A percentile compares a stretch with the other conserved stretches of the same genome.
Evolutionary conservation across 768 basidiomycete species (phyloP).

Genomic region (Pleurotus djamor): DNA sequence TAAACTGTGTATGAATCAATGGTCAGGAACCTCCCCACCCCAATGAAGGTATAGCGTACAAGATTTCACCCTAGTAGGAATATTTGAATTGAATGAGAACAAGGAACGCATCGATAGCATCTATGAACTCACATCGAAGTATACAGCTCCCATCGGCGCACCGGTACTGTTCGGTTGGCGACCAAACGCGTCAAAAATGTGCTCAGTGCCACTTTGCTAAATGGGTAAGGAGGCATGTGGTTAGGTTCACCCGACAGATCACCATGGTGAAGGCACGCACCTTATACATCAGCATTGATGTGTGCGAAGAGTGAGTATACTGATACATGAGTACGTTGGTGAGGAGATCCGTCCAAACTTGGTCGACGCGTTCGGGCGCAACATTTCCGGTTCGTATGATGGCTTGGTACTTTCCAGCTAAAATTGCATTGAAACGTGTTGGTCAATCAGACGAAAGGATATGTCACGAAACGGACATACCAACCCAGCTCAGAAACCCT

Average conservation of each 20-base stretch:
- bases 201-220: constrained; percentile 4
- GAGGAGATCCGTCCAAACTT: constrained; percentile 4
- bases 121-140: background rate
- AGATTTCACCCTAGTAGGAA: background rate
- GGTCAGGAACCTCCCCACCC: background rate
- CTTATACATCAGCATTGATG: constrained; percentile 4
- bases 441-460: background rate
- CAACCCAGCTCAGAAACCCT: constrained; percentile 3
- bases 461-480: background rate
- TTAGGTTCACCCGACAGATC: too few relatives aligned
- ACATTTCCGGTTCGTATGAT: background rate
- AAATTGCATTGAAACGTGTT: background rate
- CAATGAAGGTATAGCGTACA: background rate
- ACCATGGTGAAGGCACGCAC: background rate
- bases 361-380: background rate
- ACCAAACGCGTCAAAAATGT: constrained; percentile 4
- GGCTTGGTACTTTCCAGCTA: constrained; percentile 1
- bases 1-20: background rate
- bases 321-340: constrained; percentile 3
- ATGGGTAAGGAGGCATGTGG: too few relatives aligned
- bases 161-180: background rate
- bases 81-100: too few relatives aligned
- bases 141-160: background rate
- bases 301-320: constrained; percentile 1
- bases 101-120: background rate